Evolutionary conservation across 2,329 filamentous ascomycete species (phyloP).

Genomic region (Sphaerostilbella broomeana): DNA sequence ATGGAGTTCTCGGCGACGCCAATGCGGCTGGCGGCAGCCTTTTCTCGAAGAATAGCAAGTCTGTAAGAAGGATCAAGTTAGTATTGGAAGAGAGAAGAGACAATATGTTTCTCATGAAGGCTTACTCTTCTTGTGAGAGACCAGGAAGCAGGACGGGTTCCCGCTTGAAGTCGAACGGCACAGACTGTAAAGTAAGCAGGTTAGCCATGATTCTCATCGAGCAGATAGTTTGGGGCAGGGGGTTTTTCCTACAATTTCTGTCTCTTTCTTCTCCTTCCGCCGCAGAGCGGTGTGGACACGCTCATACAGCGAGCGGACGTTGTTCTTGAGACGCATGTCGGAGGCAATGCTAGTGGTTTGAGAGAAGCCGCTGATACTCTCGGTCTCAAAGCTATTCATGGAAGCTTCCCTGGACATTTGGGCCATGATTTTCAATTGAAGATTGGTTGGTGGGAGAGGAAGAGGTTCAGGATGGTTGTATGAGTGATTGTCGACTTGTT

Average conservation of each 20-base stretch:
- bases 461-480: no score
- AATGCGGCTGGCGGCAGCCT: constrained; percentile 44
- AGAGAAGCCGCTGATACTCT: constrained; percentile 9
- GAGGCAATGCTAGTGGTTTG: constrained; percentile 5
- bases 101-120: constrained; percentile 11
- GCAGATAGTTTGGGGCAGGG: no score
- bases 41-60: constrained; percentile 44
- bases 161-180: constrained; percentile 52
- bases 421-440: constrained; percentile 4
- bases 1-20: constrained; percentile 34
- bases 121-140: constrained; percentile 54
- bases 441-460: background rate
- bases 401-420: constrained; percentile 4
- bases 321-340: constrained; percentile 32
- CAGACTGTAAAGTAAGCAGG: constrained; percentile 38
- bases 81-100: constrained; percentile 2
- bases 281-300: constrained; percentile 39
- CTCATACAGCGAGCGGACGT: constrained; percentile 38
- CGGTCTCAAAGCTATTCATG: constrained; percentile 9
- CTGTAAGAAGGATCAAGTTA: constrained; percentile 31
- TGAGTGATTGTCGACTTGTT: no score
- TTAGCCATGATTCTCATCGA: no score
- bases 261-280: constrained; percentile 35
- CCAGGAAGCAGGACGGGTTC: constrained; percentile 48
- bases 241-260: constrained; percentile 39